Evolutionary conservation across 768 basidiomycete genomes (phyloP), one percentile per base, ranked within the genome.

Genomic region (Collybia sordida): DNA sequence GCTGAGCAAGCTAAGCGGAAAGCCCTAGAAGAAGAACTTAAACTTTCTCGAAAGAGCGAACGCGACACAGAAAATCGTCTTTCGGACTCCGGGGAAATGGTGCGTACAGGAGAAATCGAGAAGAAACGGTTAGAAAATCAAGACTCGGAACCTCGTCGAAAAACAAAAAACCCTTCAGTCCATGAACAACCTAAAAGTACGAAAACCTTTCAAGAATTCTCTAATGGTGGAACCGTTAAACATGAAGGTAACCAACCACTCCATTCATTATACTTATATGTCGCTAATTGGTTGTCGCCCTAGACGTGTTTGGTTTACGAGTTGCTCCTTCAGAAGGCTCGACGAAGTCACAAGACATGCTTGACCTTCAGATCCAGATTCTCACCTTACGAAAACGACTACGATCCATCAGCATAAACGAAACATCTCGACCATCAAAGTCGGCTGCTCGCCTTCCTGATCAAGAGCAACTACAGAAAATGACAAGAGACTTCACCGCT

Each of bases 271-370:
- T 31, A 11, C 11, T 14, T 14, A n/a, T 6, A 31, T 14, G 22
- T 23, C 35, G 15, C 25, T 15, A 23, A 9, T 51, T 37, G 36
- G 23, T 22, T 37, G 31, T 40, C 45, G 15, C 37, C 45, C 31
- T 9, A 84, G 86, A 88, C 66, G 75, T 86, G 12, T 88, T 89
- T 57, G 76, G 78, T 27, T 61, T 74, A 36, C 68, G 71, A 14
- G 63, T 67, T 18, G 62, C 64, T n/a, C 67, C 76, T 22, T 62
- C 67, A 9, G 52, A 54, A 9, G 58, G 63, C 9, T 64, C 52
- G 17, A 60, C 64, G 23, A 72, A 69, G 56, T 66, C 68, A 7
- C 64, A 70, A 45, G 75, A 75, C 57, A 66, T 74, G 52, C 45
- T 18, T 36, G 73, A 78, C 47, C 61, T 86, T 7, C 75, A 82